These are phyloP conservation scores for Ceratocystis cacaofunesta DNA, from an alignment of 2,329 filamentous ascomycete genomes.

Conservation along the genomic window DNA sequence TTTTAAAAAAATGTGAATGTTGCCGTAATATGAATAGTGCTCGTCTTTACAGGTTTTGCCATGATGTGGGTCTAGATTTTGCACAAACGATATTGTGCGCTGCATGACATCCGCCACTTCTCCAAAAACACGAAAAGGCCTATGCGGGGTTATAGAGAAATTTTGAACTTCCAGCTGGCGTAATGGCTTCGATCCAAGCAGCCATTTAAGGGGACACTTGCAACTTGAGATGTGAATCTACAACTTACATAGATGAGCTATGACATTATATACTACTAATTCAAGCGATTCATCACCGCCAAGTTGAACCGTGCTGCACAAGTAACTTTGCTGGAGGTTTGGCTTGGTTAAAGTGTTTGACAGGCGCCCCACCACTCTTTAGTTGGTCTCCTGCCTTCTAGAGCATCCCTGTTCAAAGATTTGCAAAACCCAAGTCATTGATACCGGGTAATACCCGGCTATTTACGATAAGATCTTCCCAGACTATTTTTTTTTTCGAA, in stretches of 20 bases:
- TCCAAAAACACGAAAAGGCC: not conserved
- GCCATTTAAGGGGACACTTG: not conserved
- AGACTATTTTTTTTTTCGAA: constrained; percentile 14
- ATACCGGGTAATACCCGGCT: constrained; percentile 13
- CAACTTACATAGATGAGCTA: not conserved
- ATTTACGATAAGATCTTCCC: constrained; percentile 13
- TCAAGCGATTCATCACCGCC: not conserved
- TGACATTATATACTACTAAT: not conserved
- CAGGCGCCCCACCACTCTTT: not conserved
- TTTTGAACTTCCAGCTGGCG: not conserved
- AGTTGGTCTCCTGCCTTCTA: not conserved
- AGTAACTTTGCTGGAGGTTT: not conserved
- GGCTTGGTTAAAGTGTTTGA: not conserved
- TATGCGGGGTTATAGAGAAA: not conserved
- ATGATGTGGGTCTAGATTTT: not conserved
- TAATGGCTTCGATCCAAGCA: not conserved
- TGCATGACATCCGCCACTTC: not conserved
- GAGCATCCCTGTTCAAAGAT: not conserved
- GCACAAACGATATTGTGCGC: not conserved
- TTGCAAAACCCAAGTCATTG: not conserved
- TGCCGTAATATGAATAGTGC: not conserved
- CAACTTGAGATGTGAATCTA: not conserved
- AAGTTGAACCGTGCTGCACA: not conserved
- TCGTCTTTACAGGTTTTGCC: not conserved
- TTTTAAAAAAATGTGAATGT: not conserved